A percentile compares a stretch with the other conserved stretches of the same genome.
Conservation (phyloP, 306 rosid genomes). For the Lathyrus tuberosus region DNA sequence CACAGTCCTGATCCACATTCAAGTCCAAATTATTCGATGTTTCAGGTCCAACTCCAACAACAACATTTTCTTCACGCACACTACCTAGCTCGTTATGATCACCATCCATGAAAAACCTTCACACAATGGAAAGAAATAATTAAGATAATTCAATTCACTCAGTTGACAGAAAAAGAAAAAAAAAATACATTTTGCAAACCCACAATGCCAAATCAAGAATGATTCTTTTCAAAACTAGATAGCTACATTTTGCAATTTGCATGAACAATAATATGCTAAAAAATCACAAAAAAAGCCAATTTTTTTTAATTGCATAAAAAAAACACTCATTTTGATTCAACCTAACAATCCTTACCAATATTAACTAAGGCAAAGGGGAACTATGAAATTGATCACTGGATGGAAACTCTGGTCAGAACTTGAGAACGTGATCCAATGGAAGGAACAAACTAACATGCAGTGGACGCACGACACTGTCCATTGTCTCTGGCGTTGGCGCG, state of each 20-base stretch:
- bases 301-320: neutral
- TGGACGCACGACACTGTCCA: constrained; percentile 31
- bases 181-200: constrained; percentile 4
- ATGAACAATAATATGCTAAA: neutral
- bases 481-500: neutral
- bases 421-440: constrained; percentile 3
- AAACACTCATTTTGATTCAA: neutral
- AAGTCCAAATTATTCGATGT: constrained; percentile 56
- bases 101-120: constrained; percentile 57
- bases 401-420: constrained; percentile 37
- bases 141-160: neutral
- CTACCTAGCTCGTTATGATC: constrained; percentile 39
- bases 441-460: constrained; percentile 6
- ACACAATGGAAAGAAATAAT: constrained; percentile 25
- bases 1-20: constrained; percentile 59
- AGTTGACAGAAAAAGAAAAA: neutral
- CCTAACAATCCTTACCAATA: constrained; percentile 2
- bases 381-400: constrained; percentile 3
- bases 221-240: constrained; percentile 1
- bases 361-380: neutral
- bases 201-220: neutral
- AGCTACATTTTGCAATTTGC: neutral
- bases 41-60: constrained; percentile 31
- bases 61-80: constrained; percentile 44
- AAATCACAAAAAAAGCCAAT: neutral